Evolutionary conservation across 2,329 filamentous ascomycete genomes (phyloP).

Genomic region (Aureobasidium sp.): DNA sequence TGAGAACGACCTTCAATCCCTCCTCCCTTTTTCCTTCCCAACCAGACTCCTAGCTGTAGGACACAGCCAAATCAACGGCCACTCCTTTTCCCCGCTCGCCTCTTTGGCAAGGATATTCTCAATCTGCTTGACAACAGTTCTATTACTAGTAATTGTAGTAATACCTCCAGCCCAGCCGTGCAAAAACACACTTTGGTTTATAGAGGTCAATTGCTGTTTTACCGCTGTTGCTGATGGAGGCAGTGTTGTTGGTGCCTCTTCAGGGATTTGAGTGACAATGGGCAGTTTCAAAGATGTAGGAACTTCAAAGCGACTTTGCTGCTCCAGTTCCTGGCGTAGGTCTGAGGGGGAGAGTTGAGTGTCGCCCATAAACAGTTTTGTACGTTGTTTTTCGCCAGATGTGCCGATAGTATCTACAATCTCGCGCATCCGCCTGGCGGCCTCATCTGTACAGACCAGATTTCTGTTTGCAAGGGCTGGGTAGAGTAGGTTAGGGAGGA

Average conservation of each 20-base stretch:
- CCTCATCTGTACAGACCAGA: constrained; percentile 59
- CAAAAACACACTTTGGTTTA: constrained; percentile 65
- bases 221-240: constrained; percentile 38
- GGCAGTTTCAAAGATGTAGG: constrained; percentile 43
- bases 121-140: constrained; percentile 57
- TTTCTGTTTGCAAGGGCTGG: constrained; percentile 48
- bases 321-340: background rate
- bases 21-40: constrained; percentile 49
- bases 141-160: constrained; percentile 65
- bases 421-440: constrained; percentile 56
- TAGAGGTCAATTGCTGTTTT: constrained; percentile 43
- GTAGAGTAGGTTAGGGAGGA: constrained; percentile 54
- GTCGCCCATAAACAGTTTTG: constrained; percentile 49
- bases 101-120: constrained; percentile 49
- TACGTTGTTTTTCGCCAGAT: constrained; percentile 50
- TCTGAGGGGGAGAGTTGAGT: background rate
- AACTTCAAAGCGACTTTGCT: background rate
- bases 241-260: constrained; percentile 28
- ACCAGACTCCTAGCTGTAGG: constrained; percentile 58
- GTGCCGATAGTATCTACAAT: constrained; percentile 59
- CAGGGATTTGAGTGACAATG: constrained; percentile 29
- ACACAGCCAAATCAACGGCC: constrained; percentile 57
- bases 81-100: constrained; percentile 38
- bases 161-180: constrained; percentile 57
- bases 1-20: background rate